Conservation (phyloP, 805 yeast genomes). For the Teunomyces funiuensis region DNA sequence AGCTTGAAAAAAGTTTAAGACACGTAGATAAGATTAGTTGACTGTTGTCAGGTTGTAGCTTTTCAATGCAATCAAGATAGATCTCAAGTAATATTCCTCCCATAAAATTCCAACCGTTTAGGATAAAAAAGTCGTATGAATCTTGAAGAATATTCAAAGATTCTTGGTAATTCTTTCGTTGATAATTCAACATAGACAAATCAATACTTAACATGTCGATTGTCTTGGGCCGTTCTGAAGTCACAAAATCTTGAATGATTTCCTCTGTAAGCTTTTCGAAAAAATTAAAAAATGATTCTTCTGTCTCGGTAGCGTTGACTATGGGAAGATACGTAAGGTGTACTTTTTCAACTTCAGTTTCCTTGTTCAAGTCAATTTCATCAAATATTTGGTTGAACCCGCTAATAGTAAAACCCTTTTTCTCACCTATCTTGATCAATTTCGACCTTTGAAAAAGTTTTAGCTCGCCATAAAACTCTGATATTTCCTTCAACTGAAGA, state of each 20-base stretch:
- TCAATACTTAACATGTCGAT: slow-evolving; percentile 77
- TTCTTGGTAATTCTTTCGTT: slow-evolving; percentile 52
- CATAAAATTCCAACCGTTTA: slow-evolving; percentile 73
- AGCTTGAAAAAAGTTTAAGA: slow-evolving; percentile 38
- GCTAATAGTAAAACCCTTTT: slow-evolving; percentile 19
- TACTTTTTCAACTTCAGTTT: neutral
- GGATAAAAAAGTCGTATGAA: slow-evolving; percentile 65
- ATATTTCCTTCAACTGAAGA: slow-evolving; percentile 20
- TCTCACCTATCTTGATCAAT: slow-evolving; percentile 27
- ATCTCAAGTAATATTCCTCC: slow-evolving; percentile 65
- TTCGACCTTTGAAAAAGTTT: slow-evolving; percentile 48
- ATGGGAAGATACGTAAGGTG: slow-evolving; percentile 17
- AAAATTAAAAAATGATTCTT: slow-evolving; percentile 19
- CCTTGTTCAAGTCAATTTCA: slow-evolving; percentile 13
- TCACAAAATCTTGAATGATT: slow-evolving; percentile 52
- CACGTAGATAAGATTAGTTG: slow-evolving; percentile 38
- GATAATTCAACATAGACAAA: slow-evolving; percentile 68
- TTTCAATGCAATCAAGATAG: slow-evolving; percentile 67
- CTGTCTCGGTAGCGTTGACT: slow-evolving; percentile 12
- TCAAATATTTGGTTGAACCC: slow-evolving; percentile 20
- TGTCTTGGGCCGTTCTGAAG: slow-evolving; percentile 57
- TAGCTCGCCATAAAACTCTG: slow-evolving; percentile 50
- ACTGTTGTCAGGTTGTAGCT: slow-evolving; percentile 25
- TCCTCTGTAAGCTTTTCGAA: slow-evolving; percentile 57
- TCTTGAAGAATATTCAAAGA: slow-evolving; percentile 65